Evolutionary conservation across 768 basidiomycete genomes (phyloP), one percentile per base, ranked within the genome.

Genomic region (Phylloporus scabripes): DNA sequence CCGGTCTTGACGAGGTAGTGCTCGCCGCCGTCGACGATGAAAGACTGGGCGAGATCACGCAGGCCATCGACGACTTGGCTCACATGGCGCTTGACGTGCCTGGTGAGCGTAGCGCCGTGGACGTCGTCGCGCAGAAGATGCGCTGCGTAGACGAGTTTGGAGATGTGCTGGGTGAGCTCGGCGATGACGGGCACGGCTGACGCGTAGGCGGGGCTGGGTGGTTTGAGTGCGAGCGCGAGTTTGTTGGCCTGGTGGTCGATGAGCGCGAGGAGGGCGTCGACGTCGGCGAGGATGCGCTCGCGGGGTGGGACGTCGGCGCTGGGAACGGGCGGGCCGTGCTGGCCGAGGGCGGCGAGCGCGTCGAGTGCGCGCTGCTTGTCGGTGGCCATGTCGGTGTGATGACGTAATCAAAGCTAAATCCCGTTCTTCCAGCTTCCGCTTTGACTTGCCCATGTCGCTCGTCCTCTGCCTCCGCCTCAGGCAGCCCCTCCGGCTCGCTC

Each of bases 201-300:
- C 3, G 70, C 59, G 57, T 78, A 75, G 5, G 80, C 69, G 1
- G 80, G 80, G 0, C 73, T 69, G 4, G 78, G 64, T 5, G 83
- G 81, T 37, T 82, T 85, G 44, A 85, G 72, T 1, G 77, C 72
- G 29, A 88, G 74, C 4, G 85, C 72, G 21, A 85, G 62, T 58
- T 83, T 86, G 17, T 83, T 86, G 5, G 76, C 68, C 26, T 75
- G 66, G 18, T 70, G 64, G 61, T 83, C 71, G n/a, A 86, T 59
- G 53, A 85, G 72, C 5, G 78, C 69, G 39, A 86, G 71, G 31
- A 87, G 66, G 2, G 80, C 75, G 18, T 80, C 49, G 15, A 83
- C 64, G 59, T 88, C 86, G 29, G 72, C 72, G 54, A 71, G 75
- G 40, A 87, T 55, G 48, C 74, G 63, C 23, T 66, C 54, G 38